phyloP scores from a whole-genome alignment of 345 rosid species.

The Hypericum androsaemum region DNA sequence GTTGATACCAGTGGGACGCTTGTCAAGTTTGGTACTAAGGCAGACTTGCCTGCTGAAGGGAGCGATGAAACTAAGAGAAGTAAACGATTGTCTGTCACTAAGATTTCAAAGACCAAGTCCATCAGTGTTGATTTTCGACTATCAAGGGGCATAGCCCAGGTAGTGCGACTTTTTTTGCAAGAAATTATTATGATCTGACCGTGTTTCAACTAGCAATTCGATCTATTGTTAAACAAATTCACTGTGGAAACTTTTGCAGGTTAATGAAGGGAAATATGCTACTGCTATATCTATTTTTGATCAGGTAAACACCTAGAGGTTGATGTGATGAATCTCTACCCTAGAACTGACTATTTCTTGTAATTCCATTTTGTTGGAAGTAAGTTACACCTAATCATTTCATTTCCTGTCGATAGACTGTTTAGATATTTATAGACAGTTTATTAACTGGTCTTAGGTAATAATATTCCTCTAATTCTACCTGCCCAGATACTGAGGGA shows the following conservation, averaged over 20 bases:
- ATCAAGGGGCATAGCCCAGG: slow-evolving; percentile 97
- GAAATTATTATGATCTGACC: too few species aligned
- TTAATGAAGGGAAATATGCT: slow-evolving; percentile 89
- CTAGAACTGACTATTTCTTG: slow-evolving; percentile 5
- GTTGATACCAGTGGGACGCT: slow-evolving; percentile 32
- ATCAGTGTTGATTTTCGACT: slow-evolving; percentile 87
- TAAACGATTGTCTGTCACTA: slow-evolving; percentile 53
- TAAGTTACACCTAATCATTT: too few species aligned
- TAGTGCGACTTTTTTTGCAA: slow-evolving; percentile 5
- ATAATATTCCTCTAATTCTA: slow-evolving; percentile 8
- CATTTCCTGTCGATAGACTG: too few species aligned
- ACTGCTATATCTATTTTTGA: slow-evolving; percentile 81
- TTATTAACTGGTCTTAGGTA: slow-evolving; percentile 1
- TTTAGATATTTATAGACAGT: slow-evolving; percentile 1
- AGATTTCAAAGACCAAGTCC: slow-evolving; percentile 59
- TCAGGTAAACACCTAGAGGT: slow-evolving; percentile 47
- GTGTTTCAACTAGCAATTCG: too few species aligned
- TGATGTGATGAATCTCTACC: slow-evolving; percentile 11
- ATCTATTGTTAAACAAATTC: too few species aligned
- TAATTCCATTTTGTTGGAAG: background rate
- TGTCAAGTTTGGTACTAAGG: slow-evolving; percentile 28
- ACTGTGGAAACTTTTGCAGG: slow-evolving; percentile 33
- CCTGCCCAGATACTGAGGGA: slow-evolving; percentile 59
- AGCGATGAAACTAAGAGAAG: slow-evolving; percentile 38
- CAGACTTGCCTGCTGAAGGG: slow-evolving; percentile 27